Conservation (phyloP, 345 rosid genomes). For the Eucalyptus pumila region DNA sequence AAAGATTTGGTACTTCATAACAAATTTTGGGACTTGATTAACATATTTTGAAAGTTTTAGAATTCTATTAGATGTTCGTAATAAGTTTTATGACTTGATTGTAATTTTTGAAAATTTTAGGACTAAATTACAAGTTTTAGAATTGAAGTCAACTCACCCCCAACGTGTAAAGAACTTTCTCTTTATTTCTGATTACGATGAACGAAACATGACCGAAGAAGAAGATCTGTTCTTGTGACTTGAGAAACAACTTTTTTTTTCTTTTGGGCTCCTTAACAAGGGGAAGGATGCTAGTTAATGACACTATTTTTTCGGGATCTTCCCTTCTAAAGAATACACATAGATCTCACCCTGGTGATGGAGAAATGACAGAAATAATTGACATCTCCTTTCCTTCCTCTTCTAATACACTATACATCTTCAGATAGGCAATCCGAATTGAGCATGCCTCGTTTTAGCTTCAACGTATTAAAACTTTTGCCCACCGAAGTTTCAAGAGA, state of each 20-base stretch:
- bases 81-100: too few relatives aligned
- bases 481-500: not conserved
- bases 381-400: not conserved
- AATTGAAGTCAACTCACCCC: fast-evolving
- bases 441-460: not conserved
- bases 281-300: not conserved
- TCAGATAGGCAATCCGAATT: not conserved
- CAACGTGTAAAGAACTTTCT: not conserved
- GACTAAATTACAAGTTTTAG: too few relatives aligned
- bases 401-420: not conserved
- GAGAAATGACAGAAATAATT: not conserved
- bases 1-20: too few relatives aligned
- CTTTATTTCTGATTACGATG: not conserved
- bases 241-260: not conserved
- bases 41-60: too few relatives aligned
- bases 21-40: too few relatives aligned
- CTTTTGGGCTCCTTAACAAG: not conserved
- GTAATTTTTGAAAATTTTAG: too few relatives aligned
- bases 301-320: not conserved
- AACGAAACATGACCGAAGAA: not conserved
- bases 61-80: too few relatives aligned
- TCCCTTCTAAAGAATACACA: not conserved
- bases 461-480: not conserved
- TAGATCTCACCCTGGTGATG: not conserved
- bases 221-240: not conserved